Evolutionary conservation across 306 rosid genomes (phyloP), one percentile per base, ranked within the genome.

Genomic region (Erythrophleum fordii): DNA sequence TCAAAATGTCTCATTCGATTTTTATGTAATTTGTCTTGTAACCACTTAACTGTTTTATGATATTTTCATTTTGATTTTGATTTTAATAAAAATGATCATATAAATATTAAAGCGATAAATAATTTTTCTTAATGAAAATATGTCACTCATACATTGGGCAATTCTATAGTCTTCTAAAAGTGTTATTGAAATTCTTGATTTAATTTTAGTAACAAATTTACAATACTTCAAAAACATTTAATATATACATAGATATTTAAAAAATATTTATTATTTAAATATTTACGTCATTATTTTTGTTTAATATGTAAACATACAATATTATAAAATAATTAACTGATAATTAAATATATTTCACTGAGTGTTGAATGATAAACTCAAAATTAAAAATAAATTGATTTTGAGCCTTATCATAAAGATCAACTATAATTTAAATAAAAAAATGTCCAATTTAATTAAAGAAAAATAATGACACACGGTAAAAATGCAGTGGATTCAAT

Each of bases 401-500:
- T 31, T 31, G 34, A 31, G 18, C 11, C 8, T 26, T 58, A 10
- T 5, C 65, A 23, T 58, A 25, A 11, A 8, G 8, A 53, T 3
- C n/a, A 22, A 20, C 25, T 1, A 2, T 8, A 25, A 0, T 53
- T 2, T 22, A 8, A 9, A 20, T 9, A 3, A 23, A 56, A 23
- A 56, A 3, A 56, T 0, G 22, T 56, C 0, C 25, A 23, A 58
- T 22, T 1, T 25, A 55, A 0, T 55, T 22, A 0, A 9, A 55
- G 26, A 55, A 55, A 22, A 22, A 9, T 53, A 28, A 68, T 35
- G 71, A 25, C 77, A 76, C 48, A 73, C 69, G 59, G 34, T 18
- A 17, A 13, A 41, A 41, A 48, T 59, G 61, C 72, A 20, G 34
- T n/a, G 49, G 45, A 71, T 70, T 79, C 17, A 48, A 71, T 71